phyloP scores from a whole-genome alignment of 164 flowering plant species.

The Dillenia turbinata region DNA sequence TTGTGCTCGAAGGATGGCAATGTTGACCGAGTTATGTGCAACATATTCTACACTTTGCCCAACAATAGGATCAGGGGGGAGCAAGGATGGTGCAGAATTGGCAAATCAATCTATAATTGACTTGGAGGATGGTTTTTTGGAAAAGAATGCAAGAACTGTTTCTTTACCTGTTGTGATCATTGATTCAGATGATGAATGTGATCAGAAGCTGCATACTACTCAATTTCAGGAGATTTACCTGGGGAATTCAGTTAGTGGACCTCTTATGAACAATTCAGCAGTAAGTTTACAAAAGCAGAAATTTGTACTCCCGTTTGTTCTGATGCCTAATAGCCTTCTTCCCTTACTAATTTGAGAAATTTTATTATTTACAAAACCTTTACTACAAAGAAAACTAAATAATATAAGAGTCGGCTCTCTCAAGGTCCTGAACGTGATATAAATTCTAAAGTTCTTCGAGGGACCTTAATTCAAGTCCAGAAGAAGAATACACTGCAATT shows the following conservation, averaged over 20 bases:
- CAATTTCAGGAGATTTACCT: constrained; percentile 21
- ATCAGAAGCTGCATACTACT: constrained; percentile 7
- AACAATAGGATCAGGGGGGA: not conserved
- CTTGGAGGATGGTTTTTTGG: constrained; percentile 19
- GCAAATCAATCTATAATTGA: constrained; percentile 14
- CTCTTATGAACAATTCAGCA: constrained; percentile 2
- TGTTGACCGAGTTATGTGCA: constrained; percentile 6
- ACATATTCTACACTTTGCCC: constrained; percentile 10
- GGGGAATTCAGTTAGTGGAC: constrained; percentile 17
- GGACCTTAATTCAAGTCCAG: too few relatives aligned
- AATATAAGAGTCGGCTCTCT: too few relatives aligned
- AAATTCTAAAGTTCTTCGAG: not conserved
- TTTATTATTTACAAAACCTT: too few relatives aligned
- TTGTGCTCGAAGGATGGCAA: constrained; percentile 14
- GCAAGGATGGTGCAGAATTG: not conserved
- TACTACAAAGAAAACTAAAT: too few relatives aligned
- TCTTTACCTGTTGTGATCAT: constrained; percentile 17
- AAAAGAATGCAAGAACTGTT: not conserved
- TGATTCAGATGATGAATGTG: constrained; percentile 47
- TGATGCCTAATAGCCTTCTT: too few relatives aligned
- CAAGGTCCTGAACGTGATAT: constrained; percentile 7
- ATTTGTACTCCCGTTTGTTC: too few relatives aligned
- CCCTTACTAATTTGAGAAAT: too few relatives aligned
- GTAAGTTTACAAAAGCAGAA: constrained; percentile 11
- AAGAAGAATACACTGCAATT: too few relatives aligned